A percentile compares a stretch with the other conserved stretches of the same genome.
phyloP scores from a whole-genome alignment of 768 basidiomycete genomes.

The Lentinula sp. region DNA sequence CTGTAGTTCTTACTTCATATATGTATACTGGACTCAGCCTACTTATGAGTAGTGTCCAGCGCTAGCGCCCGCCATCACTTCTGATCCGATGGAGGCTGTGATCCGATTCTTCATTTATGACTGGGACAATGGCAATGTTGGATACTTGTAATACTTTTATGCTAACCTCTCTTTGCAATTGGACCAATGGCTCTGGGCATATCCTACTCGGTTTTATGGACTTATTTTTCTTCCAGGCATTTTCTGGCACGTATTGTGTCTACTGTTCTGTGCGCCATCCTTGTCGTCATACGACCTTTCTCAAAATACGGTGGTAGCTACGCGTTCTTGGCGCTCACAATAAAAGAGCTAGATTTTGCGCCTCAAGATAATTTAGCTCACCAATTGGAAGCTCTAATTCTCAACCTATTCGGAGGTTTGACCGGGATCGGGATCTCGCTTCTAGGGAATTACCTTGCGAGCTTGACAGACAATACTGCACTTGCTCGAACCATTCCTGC shows the following conservation, averaged over 20 bases:
- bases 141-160: neutral
- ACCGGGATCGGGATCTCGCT: slow-evolving; percentile 27
- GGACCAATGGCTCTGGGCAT: neutral
- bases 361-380: slow-evolving; percentile 41
- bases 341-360: slow-evolving; percentile 43
- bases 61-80: too few species aligned
- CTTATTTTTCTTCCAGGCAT: slow-evolving; percentile 17
- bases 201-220: neutral
- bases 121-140: neutral
- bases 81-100: too few species aligned
- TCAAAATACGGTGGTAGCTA: slow-evolving; percentile 29
- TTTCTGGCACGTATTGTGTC: slow-evolving; percentile 35
- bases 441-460: slow-evolving; percentile 15
- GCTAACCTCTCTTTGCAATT: neutral
- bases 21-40: neutral
- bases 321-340: slow-evolving; percentile 30
- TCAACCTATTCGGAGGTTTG: slow-evolving; percentile 37
- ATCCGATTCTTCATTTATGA: too few species aligned
- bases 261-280: slow-evolving; percentile 32
- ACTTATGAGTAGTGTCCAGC: too few species aligned
- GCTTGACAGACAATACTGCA: slow-evolving; percentile 16
- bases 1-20: neutral
- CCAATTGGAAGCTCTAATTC: slow-evolving; percentile 37
- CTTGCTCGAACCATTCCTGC: slow-evolving; percentile 30
- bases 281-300: slow-evolving; percentile 33